Evolutionary conservation across 169 alveolate species (phyloP), one percentile per base, ranked within the genome.

Genomic region (Plasmodium sp.): DNA sequence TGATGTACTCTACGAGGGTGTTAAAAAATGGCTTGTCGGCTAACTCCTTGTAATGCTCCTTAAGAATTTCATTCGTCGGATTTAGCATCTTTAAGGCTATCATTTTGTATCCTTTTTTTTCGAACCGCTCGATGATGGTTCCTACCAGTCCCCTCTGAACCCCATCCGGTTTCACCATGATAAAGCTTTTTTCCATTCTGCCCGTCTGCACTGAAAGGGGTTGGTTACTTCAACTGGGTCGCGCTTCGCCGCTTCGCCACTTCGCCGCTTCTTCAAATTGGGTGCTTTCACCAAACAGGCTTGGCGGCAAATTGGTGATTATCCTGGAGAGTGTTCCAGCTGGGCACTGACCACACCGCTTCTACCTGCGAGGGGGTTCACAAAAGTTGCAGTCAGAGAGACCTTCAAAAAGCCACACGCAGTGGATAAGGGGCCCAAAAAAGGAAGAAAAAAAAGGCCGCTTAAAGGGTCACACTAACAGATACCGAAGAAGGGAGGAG

Each of bases 121-220:
- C 99, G 95, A 98, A 99, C 84, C 99, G 98, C 91, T 96, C 83
- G 71, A 99, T 90, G 92, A 99, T 97, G 84, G 98, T 98, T 56
- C 99, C 99, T 18, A 99, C 99, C 80, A 99, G 96, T 88, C 99
- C 99, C 95, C 99, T 98, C 97, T 98, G 99, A 94, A 99, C 99
- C 34, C 99, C 99, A 97, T 99, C 99, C 73, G 99, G 99, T 97
- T 99, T 99, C 81, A 99, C 97, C 99, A 99, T 99, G 93, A 98
- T 98, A 98, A 97, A 99, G 36, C 99, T 98, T 95, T 99, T 98
- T 93, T 98, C 97, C 81, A 92, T 95, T 33, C 77, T 86, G 14
- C 41, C 39, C 56, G 31, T 80, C 27, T 81, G 27, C 75, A 51
- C 18, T 51, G 62, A 14, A 51, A 51, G 62, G 62, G 22, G 0